Base-by-base conservation (phyloP, 1,139 yeast species). In the Saccharomyces hybrid region DNA sequence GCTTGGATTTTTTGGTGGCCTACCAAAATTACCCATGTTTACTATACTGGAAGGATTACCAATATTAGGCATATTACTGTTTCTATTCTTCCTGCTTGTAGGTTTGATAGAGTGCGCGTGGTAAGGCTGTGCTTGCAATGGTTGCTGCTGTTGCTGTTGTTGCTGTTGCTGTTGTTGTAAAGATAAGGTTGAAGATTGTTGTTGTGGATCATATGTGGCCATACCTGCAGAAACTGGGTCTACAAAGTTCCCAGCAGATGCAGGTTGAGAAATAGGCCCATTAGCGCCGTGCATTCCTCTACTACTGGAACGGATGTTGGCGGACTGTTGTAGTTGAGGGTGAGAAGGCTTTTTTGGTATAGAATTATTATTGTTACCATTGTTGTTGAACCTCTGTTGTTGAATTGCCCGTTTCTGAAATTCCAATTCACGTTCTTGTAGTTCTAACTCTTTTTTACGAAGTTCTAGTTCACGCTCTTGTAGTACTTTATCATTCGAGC, bases 381-480 rank as follows among this genome's bases (percentile, higher is more conserved):
- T 20, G 23, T 20, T 20, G 23, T 14, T 53, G 59, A 49, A 60
- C 47, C 51, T 61, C 31, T 56, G 62, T 41, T 62, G 62, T 51
- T 59, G 65, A 31, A 60, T 59, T 14, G 69, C 64, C 52, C 67
- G 67, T 56, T 64, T 71, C 58, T 69, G 72, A 46, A 72, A 60
- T 46, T 71, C 73, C 46, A 69, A 48, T 63, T 78, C 80, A 50
- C 75, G 71, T 56, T 72, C 73, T 56, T 71, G 65, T 59, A 78
- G 65, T 29, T 76, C 74, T 55, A 76, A 69, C 61, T 78, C 83
- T 59, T 77, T 73, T 55, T 70, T 73, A 58, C 73, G 73, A 49
- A 78, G 66, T 58, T 77, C 81, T 49, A 73, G 53, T 58, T 78
- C 81, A 32, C 66, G 61, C 51, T 63, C 66, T 49, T 64, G 62